These are phyloP conservation scores for Quercus aquifolioides DNA, from an alignment of 306 rosid species.

Conservation along the genomic window DNA sequence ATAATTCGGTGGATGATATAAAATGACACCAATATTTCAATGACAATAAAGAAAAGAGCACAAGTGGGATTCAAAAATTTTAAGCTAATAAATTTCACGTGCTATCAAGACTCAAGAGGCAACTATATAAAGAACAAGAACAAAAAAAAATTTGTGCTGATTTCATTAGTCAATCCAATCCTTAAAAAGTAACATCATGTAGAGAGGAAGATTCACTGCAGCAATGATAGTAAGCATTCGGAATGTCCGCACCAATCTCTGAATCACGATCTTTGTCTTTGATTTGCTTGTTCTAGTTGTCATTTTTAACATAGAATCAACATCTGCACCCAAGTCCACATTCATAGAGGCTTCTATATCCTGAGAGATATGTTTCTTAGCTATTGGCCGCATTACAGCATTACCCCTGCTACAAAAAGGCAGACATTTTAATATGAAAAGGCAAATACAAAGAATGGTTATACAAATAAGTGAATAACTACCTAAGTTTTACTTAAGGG, in stretches of 20 bases:
- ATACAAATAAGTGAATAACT: too few species aligned
- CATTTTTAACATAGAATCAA: slow-evolving; percentile 40
- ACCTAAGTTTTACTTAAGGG: not conserved
- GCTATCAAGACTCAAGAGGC: not conserved
- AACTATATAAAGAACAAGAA: not conserved
- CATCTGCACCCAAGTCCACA: slow-evolving; percentile 42
- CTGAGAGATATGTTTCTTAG: slow-evolving; percentile 44
- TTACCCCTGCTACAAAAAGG: slow-evolving; percentile 51
- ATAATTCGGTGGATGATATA: not conserved
- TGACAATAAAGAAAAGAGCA: not conserved
- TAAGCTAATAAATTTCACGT: not conserved
- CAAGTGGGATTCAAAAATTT: not conserved
- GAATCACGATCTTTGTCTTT: slow-evolving; percentile 43
- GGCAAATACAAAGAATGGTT: too few species aligned
- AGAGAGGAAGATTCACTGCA: slow-evolving; percentile 74
- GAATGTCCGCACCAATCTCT: slow-evolving; percentile 57
- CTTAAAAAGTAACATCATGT: slow-evolving; percentile 78
- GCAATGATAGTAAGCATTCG: slow-evolving; percentile 55
- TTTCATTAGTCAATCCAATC: slow-evolving; percentile 74
- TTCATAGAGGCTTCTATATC: slow-evolving; percentile 48
- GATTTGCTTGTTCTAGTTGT: slow-evolving; percentile 53
- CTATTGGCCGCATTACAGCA: slow-evolving; percentile 65
- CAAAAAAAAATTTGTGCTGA: not conserved
- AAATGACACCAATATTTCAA: not conserved
- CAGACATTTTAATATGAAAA: not conserved